Evolutionary conservation across 441 rosid genomes (phyloP).

Genomic region (Lepidium campestre): DNA sequence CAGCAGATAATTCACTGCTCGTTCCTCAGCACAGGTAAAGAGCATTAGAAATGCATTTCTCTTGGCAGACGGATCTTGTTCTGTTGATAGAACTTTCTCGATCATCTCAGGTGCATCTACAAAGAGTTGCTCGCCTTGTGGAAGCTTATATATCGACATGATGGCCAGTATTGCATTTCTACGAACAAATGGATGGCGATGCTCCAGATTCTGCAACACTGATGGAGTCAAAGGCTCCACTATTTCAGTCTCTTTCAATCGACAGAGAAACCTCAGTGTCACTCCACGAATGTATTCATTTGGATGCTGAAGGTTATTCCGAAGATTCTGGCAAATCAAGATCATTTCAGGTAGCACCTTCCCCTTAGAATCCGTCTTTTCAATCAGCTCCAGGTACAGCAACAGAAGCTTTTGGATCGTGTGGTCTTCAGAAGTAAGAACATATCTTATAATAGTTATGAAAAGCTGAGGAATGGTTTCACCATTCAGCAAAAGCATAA

Average conservation of each 20-base stretch:
- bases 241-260: slow-evolving; percentile 62
- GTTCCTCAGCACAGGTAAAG: slow-evolving; percentile 72
- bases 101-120: slow-evolving; percentile 78
- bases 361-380: slow-evolving; percentile 59
- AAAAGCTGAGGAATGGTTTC: slow-evolving; percentile 76
- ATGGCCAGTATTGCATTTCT: slow-evolving; percentile 70
- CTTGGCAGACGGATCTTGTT: slow-evolving; percentile 84
- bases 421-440: slow-evolving; percentile 72
- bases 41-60: slow-evolving; percentile 90
- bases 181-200: slow-evolving; percentile 61
- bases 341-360: slow-evolving; percentile 71
- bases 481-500: slow-evolving; percentile 67
- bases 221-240: slow-evolving; percentile 79
- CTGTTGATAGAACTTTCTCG: slow-evolving; percentile 59
- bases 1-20: slow-evolving; percentile 69
- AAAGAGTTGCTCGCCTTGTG: slow-evolving; percentile 71
- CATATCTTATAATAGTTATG: slow-evolving; percentile 70
- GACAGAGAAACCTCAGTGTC: slow-evolving; percentile 72
- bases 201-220: slow-evolving; percentile 65
- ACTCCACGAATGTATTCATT: slow-evolving; percentile 82
- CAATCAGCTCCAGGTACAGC: slow-evolving; percentile 66
- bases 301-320: slow-evolving; percentile 74
- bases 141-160: slow-evolving; percentile 71
- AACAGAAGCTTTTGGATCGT: slow-evolving; percentile 61
- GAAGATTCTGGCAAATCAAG: slow-evolving; percentile 63